A percentile compares a stretch with the other conserved stretches of the same genome.
Evolutionary conservation across 2,329 filamentous ascomycete genomes (phyloP).

Genomic region (Amesomyces nigricolor): DNA sequence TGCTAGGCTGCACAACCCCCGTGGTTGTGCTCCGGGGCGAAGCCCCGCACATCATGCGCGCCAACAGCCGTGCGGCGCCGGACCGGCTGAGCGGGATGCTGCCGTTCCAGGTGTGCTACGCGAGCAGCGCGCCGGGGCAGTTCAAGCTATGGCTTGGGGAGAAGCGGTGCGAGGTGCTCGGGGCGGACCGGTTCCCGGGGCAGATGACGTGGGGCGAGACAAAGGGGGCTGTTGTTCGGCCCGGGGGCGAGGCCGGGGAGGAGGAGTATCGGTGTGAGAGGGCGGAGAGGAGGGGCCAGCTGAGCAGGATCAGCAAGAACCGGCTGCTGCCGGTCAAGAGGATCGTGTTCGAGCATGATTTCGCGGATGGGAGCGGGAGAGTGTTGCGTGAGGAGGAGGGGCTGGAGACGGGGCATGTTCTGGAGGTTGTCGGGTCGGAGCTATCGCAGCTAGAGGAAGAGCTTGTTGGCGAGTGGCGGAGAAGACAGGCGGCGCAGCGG

Average conservation of each 20-base stretch:
- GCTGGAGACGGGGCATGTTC: neutral
- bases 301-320: neutral
- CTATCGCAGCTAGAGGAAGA: neutral
- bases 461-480: neutral
- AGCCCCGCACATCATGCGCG: slow-evolving; percentile 1
- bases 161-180: slow-evolving; percentile 40
- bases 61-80: neutral
- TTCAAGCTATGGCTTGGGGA: slow-evolving; percentile 38
- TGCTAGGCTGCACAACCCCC: slow-evolving; percentile 30
- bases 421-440: neutral
- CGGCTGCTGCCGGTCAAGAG: slow-evolving; percentile 5
- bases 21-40: slow-evolving; percentile 25
- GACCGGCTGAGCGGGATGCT: slow-evolving; percentile 38
- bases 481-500: neutral
- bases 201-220: slow-evolving; percentile 26
- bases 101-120: slow-evolving; percentile 39
- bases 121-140: slow-evolving; percentile 36
- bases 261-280: neutral
- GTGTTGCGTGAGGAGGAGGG: slow-evolving; percentile 21
- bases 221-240: neutral
- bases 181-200: slow-evolving; percentile 37
- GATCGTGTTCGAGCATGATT: slow-evolving; percentile 23
- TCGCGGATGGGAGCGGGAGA: slow-evolving; percentile 9
- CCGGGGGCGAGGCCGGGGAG: neutral
- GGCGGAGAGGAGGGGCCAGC: neutral